These are phyloP conservation scores for Omphalotus olearius DNA, from an alignment of 1,284 basidiomycete species.

Conservation along the genomic window DNA sequence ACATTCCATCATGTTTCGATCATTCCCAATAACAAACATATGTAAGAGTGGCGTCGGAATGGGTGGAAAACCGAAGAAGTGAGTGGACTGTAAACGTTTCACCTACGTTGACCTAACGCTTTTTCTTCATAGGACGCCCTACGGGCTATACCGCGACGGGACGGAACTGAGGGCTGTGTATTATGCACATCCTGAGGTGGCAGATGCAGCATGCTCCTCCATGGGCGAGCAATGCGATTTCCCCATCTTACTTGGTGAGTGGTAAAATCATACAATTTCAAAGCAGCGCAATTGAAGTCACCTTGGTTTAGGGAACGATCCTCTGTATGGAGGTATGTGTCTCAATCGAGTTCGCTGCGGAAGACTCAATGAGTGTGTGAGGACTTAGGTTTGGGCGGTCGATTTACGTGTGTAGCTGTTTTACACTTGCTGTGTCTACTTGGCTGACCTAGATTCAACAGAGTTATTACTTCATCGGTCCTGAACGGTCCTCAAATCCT, in stretches of 20 bases:
- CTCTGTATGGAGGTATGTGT: constrained; percentile 69
- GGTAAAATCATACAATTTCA: not conserved
- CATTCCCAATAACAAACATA: not conserved
- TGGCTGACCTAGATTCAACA: constrained; percentile 22
- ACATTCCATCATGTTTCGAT: not conserved
- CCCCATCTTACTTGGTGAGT: constrained; percentile 69
- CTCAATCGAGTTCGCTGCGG: not conserved
- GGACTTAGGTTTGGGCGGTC: constrained; percentile 65
- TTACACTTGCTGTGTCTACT: not conserved
- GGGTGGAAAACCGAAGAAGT: constrained; percentile 67
- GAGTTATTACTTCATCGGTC: constrained; percentile 76
- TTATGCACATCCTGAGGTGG: constrained; percentile 63
- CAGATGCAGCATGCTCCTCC: constrained; percentile 63
- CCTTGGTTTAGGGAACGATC: constrained; percentile 61
- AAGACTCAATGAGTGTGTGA: constrained; percentile 5
- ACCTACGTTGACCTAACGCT: not conserved
- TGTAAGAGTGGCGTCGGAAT: constrained; percentile 72
- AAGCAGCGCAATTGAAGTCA: constrained; percentile 2
- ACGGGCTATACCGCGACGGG: constrained; percentile 76
- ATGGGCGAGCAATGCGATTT: constrained; percentile 71
- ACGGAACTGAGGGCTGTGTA: constrained; percentile 79
- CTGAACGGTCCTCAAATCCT: constrained; percentile 77
- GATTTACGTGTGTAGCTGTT: constrained; percentile 63
- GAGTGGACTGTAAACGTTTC: constrained; percentile 17
- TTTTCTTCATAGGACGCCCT: constrained; percentile 51